phyloP scores from a whole-genome alignment of 2,329 filamentous ascomycete genomes.

The Talaromyces sp. region DNA sequence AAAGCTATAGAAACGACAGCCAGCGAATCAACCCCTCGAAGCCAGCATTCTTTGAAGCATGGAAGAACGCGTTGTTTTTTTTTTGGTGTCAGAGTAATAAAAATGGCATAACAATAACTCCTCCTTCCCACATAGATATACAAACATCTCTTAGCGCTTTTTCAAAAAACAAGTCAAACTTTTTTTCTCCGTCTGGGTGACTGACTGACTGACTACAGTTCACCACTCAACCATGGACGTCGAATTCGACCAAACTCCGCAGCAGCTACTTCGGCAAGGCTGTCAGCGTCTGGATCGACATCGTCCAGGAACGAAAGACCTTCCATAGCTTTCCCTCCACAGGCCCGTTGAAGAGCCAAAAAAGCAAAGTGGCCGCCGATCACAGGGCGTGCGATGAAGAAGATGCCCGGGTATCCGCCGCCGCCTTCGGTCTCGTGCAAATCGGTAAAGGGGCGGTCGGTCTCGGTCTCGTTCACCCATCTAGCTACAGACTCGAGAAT shows the following conservation, averaged over 20 bases:
- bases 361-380: conserved; percentile 84
- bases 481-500: conserved; percentile 69
- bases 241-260: conserved; percentile 13
- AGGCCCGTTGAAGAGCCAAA: conserved; percentile 73
- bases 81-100: neutral
- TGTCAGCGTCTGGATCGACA: conserved; percentile 17
- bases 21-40: too few species aligned
- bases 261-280: conserved; percentile 21
- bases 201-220: conserved; percentile 1
- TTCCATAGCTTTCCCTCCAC: conserved; percentile 61
- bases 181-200: too few species aligned
- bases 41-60: neutral
- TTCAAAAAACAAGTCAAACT: too few species aligned
- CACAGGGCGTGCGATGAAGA: conserved; percentile 77
- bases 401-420: conserved; percentile 67
- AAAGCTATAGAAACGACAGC: neutral
- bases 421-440: conserved; percentile 74
- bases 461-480: conserved; percentile 81
- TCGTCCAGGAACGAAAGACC: conserved; percentile 49
- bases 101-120: neutral
- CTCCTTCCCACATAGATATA: too few species aligned
- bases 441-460: conserved; percentile 73
- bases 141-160: too few species aligned
- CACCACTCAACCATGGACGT: conserved; percentile 6
- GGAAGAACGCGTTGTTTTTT: neutral